Base-by-base conservation (phyloP, 2,329 filamentous ascomycete genomes). In the Keithomyces neogunnii region DNA sequence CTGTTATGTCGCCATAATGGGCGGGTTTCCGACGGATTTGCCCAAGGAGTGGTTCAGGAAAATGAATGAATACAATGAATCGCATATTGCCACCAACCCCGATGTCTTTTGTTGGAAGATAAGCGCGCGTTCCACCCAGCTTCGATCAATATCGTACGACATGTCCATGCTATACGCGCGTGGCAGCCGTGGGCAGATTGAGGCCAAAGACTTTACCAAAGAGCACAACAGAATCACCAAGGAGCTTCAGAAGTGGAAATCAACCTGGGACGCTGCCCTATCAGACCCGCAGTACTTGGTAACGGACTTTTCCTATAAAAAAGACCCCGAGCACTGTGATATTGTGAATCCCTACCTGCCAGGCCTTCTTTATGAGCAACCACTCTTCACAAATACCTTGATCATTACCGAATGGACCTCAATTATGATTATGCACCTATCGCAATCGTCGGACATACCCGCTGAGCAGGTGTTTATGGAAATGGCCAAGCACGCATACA, bases 1-100 rank as follows among this genome's bases (percentile, higher is more conserved):
- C 65, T 77, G 91, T 8, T 88, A 91, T 52, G 84, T 89, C 5
- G 87, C 88, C 1, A 79, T 96, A 55, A 84, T 96, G 75, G 88
- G 88, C 29, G 87, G 88, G 1, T 86, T 86, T 57, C 82, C 85
- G 58, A 84, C 88, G 1, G 79, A 84, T 2, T 73, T 97, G 11
- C 77, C 84, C 5, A 79, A 83, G 45, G 84, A 89, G 53, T 97
- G 91, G 91, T 91, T 92, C 61, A 73, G 77, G 2, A 72, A 75
- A 6, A 78, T 81, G 51, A 74, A 85, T 43, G 73, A 82, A 3
- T 86, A 81, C 63, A 87, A 85, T 61, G 70, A 74, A 38, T 70
- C 77, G 28, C 82, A 85, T 60, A 73, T 77, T 2, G 67, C 73
- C 10, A 69, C 74, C 2, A 74, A 86, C 35, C 86, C 88, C 0